Conservation (phyloP, 2,329 filamentous ascomycete genomes). For the Sporothrix inflata region DNA sequence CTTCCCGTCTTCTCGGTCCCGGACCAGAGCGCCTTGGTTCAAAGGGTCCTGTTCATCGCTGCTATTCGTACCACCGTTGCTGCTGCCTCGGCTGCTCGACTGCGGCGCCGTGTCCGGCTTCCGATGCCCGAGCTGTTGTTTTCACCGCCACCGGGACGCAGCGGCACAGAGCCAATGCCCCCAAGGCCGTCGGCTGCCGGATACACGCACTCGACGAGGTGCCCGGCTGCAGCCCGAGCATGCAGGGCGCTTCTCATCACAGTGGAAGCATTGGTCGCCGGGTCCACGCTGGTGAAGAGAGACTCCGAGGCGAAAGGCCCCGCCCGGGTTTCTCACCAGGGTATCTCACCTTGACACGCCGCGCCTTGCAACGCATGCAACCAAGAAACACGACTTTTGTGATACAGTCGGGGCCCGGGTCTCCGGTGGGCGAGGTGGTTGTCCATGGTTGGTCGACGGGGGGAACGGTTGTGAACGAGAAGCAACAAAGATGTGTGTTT, state of each 20-base stretch:
- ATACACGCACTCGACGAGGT: constrained; percentile 37
- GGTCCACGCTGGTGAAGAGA: no score
- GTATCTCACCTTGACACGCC: constrained; percentile 40
- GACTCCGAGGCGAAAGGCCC: background rate
- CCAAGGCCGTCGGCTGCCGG: background rate
- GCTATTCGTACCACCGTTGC: background rate
- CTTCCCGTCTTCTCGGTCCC: constrained; percentile 26
- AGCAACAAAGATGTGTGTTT: no score
- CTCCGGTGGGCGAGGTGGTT: constrained; percentile 1
- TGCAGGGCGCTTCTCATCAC: constrained; percentile 36
- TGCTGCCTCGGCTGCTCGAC: background rate
- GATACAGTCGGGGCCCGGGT: constrained; percentile 38
- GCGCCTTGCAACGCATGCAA: constrained; percentile 39
- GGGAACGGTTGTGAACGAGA: no score
- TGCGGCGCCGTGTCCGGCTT: constrained; percentile 1
- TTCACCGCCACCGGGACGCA: background rate
- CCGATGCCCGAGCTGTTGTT: background rate
- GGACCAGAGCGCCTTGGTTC: constrained; percentile 31
- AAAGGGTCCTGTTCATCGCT: constrained; percentile 29
- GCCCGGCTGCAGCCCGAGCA: constrained; percentile 37
- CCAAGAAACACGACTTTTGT: constrained; percentile 42
- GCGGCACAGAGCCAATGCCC: background rate
- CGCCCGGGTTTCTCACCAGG: constrained; percentile 33
- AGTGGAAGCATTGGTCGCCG: constrained; percentile 28
- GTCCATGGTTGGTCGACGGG: background rate